phyloP scores from a whole-genome alignment of 805 yeast species.

The Torulaspora franciscae region DNA sequence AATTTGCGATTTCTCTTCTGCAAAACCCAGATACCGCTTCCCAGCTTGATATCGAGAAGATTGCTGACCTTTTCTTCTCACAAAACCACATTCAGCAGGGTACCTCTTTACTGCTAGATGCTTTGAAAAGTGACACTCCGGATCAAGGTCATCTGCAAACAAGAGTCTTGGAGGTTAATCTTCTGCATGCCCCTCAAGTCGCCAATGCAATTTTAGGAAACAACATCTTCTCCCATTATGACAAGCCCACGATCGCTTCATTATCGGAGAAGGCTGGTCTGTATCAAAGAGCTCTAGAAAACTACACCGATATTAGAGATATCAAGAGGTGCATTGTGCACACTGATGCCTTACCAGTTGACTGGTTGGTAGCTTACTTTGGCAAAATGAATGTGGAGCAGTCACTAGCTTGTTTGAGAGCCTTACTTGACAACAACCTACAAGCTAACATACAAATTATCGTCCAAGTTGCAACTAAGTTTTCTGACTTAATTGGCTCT shows the following conservation, averaged over 20 bases:
- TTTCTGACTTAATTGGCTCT: constrained; percentile 89
- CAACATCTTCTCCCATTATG: constrained; percentile 92
- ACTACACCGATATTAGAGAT: constrained; percentile 89
- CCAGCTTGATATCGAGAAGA: constrained; percentile 71
- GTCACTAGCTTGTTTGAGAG: constrained; percentile 78
- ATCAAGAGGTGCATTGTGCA: constrained; percentile 92
- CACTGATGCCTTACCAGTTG: constrained; percentile 77
- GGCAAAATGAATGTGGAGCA: constrained; percentile 95
- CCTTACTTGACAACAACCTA: constrained; percentile 71
- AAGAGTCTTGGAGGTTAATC: constrained; percentile 83
- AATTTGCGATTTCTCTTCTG: constrained; percentile 84
- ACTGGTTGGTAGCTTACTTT: constrained; percentile 89
- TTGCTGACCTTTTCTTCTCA: constrained; percentile 90
- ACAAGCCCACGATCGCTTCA: constrained; percentile 85
- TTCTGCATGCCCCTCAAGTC: constrained; percentile 96
- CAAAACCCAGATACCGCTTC: constrained; percentile 54
- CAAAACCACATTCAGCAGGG: constrained; percentile 96
- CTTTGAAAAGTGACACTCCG: constrained; percentile 87
- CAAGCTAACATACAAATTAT: constrained; percentile 88
- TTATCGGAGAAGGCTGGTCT: constrained; percentile 96
- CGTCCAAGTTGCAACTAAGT: constrained; percentile 94
- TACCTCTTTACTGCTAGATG: constrained; percentile 93
- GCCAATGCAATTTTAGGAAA: constrained; percentile 98
- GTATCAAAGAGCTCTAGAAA: constrained; percentile 92
- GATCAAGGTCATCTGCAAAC: constrained; percentile 96